phyloP scores from a whole-genome alignment of 331 rosid species.

The Arachis monticola region DNA sequence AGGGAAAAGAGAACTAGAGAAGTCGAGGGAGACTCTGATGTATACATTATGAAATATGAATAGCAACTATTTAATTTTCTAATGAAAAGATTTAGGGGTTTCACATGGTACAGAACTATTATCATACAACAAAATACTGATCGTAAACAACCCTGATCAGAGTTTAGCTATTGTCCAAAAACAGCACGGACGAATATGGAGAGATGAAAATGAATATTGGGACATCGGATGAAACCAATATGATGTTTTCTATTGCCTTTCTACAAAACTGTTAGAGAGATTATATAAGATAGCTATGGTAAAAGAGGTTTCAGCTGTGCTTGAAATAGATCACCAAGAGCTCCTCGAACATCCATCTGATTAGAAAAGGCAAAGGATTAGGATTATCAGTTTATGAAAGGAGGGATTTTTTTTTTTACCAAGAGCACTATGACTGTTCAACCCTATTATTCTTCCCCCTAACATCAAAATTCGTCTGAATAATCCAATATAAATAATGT shows the following conservation, averaged over 20 bases:
- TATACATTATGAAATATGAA: slow-evolving; percentile 27
- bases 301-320: slow-evolving; percentile 89
- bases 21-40: neutral
- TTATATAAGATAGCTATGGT: slow-evolving; percentile 51
- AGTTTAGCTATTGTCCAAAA: slow-evolving; percentile 43
- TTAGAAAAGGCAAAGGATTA: slow-evolving; percentile 25
- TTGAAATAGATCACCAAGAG: slow-evolving; percentile 90
- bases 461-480: neutral
- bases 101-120: slow-evolving; percentile 38
- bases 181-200: slow-evolving; percentile 47
- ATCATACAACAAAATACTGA: slow-evolving; percentile 54
- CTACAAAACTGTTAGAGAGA: slow-evolving; percentile 48
- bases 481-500: neutral
- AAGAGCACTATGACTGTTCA: neutral
- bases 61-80: slow-evolving; percentile 35
- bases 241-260: slow-evolving; percentile 48
- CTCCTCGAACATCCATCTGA: slow-evolving; percentile 98
- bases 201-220: slow-evolving; percentile 32
- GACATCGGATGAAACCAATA: slow-evolving; percentile 38
- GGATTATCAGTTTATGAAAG: slow-evolving; percentile 38
- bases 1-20: neutral
- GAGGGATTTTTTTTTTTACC: neutral
- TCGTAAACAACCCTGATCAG: slow-evolving; percentile 37
- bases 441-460: neutral
- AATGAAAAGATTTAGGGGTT: slow-evolving; percentile 32